These are phyloP conservation scores for Pleurotus pulmonarius DNA, from an alignment of 768 basidiomycete species.

Conservation along the genomic window DNA sequence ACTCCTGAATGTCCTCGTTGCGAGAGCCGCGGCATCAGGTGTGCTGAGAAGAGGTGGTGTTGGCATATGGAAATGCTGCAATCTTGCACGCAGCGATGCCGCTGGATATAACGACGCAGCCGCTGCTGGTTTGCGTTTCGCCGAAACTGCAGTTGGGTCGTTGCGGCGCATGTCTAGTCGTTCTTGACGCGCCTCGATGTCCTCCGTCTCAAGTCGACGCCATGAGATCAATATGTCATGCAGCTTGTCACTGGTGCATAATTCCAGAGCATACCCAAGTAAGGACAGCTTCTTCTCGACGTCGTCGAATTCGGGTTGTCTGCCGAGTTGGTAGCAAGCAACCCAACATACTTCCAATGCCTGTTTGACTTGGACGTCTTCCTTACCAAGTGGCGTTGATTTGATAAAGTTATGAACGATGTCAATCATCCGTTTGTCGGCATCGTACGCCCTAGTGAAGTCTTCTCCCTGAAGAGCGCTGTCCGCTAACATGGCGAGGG, in stretches of 20 bases:
- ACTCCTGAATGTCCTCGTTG: slow-evolving; percentile 72
- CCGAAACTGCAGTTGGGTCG: slow-evolving; percentile 16
- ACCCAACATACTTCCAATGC: slow-evolving; percentile 88
- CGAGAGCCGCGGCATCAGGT: slow-evolving; percentile 78
- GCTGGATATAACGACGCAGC: slow-evolving; percentile 30
- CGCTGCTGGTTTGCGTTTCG: slow-evolving; percentile 14
- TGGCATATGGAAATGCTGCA: slow-evolving; percentile 68
- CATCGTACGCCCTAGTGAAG: slow-evolving; percentile 68
- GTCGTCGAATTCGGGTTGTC: slow-evolving; percentile 74
- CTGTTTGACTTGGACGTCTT: slow-evolving; percentile 45
- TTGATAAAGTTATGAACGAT: slow-evolving; percentile 49
- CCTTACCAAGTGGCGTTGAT: slow-evolving; percentile 19
- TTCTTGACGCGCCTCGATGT: slow-evolving; percentile 47
- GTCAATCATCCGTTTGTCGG: slow-evolving; percentile 67
- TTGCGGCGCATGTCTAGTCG: slow-evolving; percentile 26
- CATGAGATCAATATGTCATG: slow-evolving; percentile 76
- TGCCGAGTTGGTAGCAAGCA: slow-evolving; percentile 83
- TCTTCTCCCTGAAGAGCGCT: slow-evolving; percentile 84
- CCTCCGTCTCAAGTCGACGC: slow-evolving; percentile 70
- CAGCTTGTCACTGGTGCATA: slow-evolving; percentile 81
- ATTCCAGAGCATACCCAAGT: slow-evolving; percentile 76
- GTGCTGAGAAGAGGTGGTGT: slow-evolving; percentile 65
- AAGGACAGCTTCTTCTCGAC: slow-evolving; percentile 62
- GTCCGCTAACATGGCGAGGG: slow-evolving; percentile 87
- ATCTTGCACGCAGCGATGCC: slow-evolving; percentile 54